These are phyloP conservation scores for Xylariaceae sp. DNA, from an alignment of 2,329 filamentous ascomycete genomes.

Conservation along the genomic window DNA sequence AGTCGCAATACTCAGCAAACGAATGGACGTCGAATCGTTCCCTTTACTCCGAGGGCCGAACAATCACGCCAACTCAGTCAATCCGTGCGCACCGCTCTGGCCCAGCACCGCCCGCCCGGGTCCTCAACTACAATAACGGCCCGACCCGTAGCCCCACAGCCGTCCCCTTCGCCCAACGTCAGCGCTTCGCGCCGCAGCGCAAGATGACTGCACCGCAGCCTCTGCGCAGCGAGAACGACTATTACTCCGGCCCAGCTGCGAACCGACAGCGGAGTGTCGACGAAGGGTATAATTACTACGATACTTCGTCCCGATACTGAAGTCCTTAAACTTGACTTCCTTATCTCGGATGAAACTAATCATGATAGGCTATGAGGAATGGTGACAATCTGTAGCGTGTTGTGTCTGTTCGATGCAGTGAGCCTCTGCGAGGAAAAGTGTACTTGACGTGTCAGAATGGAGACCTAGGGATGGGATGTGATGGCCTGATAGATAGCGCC, in stretches of 20 bases:
- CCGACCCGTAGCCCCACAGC: constrained; percentile 39
- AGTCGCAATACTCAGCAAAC: constrained; percentile 6
- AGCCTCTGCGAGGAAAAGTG: no score
- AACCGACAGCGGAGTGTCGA: constrained; percentile 23
- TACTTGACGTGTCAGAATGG: no score
- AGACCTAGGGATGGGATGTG: no score
- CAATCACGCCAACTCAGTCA: constrained; percentile 33
- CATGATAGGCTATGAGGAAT: constrained; percentile 1
- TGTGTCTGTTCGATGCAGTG: background rate
- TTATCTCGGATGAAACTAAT: background rate
- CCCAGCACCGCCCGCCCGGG: constrained; percentile 30
- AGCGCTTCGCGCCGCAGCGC: constrained; percentile 37
- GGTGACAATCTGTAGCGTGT: constrained; percentile 7
- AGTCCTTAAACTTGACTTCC: constrained; percentile 5
- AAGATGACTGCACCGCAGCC: constrained; percentile 43
- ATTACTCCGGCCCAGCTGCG: constrained; percentile 27
- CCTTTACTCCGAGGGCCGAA: constrained; percentile 27
- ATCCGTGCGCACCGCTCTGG: constrained; percentile 28
- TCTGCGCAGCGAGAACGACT: constrained; percentile 28
- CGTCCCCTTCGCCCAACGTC: constrained; percentile 32
- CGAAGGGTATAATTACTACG: constrained; percentile 30
- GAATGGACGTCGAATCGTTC: constrained; percentile 11
- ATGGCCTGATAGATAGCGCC: no score
- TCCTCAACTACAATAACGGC: constrained; percentile 19
- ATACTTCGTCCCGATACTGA: constrained; percentile 24